Evolutionary conservation across 164 flowering plant species (phyloP).

Genomic region (Kingdonia uniflora): DNA sequence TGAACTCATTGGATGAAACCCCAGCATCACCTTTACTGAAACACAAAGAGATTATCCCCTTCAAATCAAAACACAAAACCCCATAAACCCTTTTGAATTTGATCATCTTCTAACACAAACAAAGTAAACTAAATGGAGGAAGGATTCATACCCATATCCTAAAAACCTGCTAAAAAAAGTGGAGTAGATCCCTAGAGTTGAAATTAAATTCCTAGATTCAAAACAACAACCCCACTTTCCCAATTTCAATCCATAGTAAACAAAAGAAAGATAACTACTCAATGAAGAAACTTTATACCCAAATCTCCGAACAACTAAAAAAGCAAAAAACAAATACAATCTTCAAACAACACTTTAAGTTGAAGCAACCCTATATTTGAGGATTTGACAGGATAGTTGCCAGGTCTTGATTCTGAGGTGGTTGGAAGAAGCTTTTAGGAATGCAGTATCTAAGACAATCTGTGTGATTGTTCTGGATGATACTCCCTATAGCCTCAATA

Average conservation of each 20-base stretch:
- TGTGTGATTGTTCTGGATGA: no score
- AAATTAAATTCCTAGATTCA: constrained; percentile 17
- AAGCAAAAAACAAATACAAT: no score
- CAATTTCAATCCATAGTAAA: no score
- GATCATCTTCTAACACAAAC: neutral
- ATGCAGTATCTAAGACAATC: no score
- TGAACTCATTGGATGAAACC: constrained; percentile 20
- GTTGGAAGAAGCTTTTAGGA: no score
- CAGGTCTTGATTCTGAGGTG: no score
- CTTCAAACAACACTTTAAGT: neutral
- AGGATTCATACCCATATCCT: constrained; percentile 12
- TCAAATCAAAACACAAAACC: constrained; percentile 15
- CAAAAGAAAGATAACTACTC: no score
- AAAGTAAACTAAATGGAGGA: constrained; percentile 12
- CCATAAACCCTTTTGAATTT: constrained; percentile 11
- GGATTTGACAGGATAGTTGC: no score
- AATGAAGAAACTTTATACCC: neutral
- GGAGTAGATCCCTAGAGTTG: constrained; percentile 12
- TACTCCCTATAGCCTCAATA: no score
- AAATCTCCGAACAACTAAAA: neutral
- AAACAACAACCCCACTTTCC: neutral
- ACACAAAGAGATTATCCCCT: constrained; percentile 6
- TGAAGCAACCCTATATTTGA: constrained; percentile 1
- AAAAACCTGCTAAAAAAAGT: constrained; percentile 22
- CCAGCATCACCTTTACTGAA: constrained; percentile 19